phyloP scores from a whole-genome alignment of 1,284 basidiomycete species.

The Tremellales sp. region DNA sequence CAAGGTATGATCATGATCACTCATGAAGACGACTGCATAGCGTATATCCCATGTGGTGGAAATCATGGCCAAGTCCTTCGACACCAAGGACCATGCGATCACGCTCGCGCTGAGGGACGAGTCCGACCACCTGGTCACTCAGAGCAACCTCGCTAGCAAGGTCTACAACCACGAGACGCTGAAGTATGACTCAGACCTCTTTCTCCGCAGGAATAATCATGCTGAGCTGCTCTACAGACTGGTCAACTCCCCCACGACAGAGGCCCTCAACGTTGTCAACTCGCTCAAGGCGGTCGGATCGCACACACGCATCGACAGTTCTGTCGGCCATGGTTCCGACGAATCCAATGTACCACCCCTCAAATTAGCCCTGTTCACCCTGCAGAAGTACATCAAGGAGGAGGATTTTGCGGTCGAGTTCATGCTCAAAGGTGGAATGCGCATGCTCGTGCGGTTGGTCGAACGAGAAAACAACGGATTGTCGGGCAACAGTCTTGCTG shows the following conservation, averaged over 20 bases:
- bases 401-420: slow-evolving; percentile 84
- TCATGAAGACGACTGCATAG: too few relatives aligned
- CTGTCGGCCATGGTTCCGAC: slow-evolving; percentile 7
- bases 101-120: slow-evolving; percentile 84
- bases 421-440: slow-evolving; percentile 66
- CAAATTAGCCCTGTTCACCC: slow-evolving; percentile 56
- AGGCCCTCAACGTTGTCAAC: slow-evolving; percentile 36
- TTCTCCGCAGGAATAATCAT: neutral
- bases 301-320: slow-evolving; percentile 13
- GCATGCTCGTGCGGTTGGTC: slow-evolving; percentile 70
- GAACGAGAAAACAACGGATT: slow-evolving; percentile 53
- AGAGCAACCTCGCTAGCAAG: slow-evolving; percentile 77
- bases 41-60: slow-evolving; percentile 42
- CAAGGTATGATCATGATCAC: neutral
- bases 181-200: slow-evolving; percentile 55
- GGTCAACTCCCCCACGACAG: slow-evolving; percentile 37
- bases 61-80: slow-evolving; percentile 54
- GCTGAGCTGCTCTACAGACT: slow-evolving; percentile 22
- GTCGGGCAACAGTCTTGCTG: slow-evolving; percentile 77
- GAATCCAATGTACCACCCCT: slow-evolving; percentile 39
- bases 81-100: slow-evolving; percentile 73
- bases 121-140: slow-evolving; percentile 82
- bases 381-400: slow-evolving; percentile 86
- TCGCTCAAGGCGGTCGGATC: slow-evolving; percentile 28
- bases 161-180: slow-evolving; percentile 73